These are phyloP conservation scores for Gilbertella persicaria DNA, from an alignment of 371 early-diverging fungal species.

Conservation along the genomic window DNA sequence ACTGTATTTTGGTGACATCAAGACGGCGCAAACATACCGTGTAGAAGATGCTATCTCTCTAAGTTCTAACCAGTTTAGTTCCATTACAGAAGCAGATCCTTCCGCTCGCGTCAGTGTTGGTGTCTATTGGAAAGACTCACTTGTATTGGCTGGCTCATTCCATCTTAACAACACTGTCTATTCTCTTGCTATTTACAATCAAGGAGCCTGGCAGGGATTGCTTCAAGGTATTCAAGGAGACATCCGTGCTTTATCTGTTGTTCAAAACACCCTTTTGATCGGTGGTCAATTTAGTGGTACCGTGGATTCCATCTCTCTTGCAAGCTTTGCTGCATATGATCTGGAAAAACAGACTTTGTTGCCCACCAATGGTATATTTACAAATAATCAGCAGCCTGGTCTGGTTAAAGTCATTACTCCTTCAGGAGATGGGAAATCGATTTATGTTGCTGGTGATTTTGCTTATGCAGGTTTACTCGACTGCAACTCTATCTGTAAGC, in stretches of 20 bases:
- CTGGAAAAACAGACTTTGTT: conserved; percentile 13
- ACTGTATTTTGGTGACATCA: conserved; percentile 27
- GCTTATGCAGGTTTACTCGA: conserved; percentile 38
- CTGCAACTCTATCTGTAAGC: conserved; percentile 43
- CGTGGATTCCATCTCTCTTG: conserved; percentile 1
- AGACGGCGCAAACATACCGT: conserved; percentile 37
- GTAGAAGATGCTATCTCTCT: conserved; percentile 19
- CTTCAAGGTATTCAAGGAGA: conserved; percentile 28
- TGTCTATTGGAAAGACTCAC: conserved; percentile 35
- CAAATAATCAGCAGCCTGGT: conserved; percentile 28
- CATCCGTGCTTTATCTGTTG: conserved; percentile 20
- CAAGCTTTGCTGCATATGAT: conserved; percentile 38
- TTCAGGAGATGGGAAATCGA: conserved; percentile 32
- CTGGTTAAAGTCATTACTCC: conserved; percentile 42
- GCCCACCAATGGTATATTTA: conserved; percentile 27
- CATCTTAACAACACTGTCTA: conserved; percentile 13
- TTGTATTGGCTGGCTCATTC: conserved; percentile 37
- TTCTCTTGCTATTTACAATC: conserved; percentile 29
- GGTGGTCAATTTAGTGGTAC: conserved; percentile 39
- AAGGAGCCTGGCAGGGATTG: conserved; percentile 32
- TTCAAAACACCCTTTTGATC: conserved; percentile 28
- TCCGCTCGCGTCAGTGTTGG: conserved; percentile 27
- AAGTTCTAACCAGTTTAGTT: background rate
- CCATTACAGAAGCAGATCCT: conserved; percentile 12
- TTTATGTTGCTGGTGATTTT: conserved; percentile 59